Evolutionary conservation across 225 moss, liverwort and hornwort genomes (phyloP), one percentile per base, ranked within the genome.

Genomic region (Antitrichia curtipendula): DNA sequence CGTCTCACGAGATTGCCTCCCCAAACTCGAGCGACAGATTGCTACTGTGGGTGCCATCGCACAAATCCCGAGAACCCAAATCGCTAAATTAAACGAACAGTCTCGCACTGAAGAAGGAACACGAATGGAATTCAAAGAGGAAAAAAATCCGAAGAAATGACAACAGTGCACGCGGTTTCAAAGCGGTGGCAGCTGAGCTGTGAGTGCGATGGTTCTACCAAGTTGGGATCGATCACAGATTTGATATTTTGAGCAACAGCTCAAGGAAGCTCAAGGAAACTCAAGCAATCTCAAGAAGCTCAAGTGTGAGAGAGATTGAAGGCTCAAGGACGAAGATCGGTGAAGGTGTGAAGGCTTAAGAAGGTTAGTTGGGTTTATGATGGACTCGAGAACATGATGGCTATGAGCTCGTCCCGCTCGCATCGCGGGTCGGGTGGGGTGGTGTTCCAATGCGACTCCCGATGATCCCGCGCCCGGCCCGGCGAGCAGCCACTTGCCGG

Each of bases 31-130:
- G 70, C 79, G 82, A 86, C 91, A 86, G 62, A 90, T 45, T 41
- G 87, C 69, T 49, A 58, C 85, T 5, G 88, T 78, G 29, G 90
- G 84, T 34, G 91, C 91, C 93, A 91, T 93, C 6, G 14, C 71
- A 14, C 32, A 45, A 43, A 15, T 84, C 72, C 58, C 45, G 2
- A 32, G 43, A 84, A 59, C n/a, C 49, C 60, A 49, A 84, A 59
- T 74, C 12, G 3, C 66, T 56, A 36, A 78, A 45, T 20, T 34
- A 56, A 10, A 28, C 14, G 6, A 36, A 41, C 27, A 58, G 45
- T 69, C 79, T 56, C 47, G 16, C 47, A 61, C 60, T 47, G 49
- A 28, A 20, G 59, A 47, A n/a, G 47, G 32, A 52, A 23, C 66
- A 56, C 41, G 19, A 43, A 78, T 29, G 14, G 66, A 40, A 31